phyloP scores from a whole-genome alignment of 768 basidiomycete genomes.

The Tephrocybe sp. region DNA sequence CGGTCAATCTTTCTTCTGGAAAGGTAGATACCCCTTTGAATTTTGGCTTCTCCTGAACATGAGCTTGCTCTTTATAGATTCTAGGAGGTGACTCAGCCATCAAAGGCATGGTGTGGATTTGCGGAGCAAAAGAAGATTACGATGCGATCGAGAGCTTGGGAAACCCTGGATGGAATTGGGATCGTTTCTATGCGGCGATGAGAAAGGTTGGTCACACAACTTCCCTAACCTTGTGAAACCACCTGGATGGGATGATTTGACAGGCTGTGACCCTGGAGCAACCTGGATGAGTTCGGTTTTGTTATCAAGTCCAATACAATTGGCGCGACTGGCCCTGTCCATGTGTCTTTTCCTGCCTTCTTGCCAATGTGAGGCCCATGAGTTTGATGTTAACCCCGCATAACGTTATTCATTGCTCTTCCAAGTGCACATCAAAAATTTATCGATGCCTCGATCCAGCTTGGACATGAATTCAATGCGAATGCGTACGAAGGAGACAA shows the following conservation, averaged over 20 bases:
- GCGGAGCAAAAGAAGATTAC: constrained; percentile 28
- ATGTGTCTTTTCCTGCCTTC: constrained; percentile 27
- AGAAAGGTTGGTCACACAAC: constrained; percentile 22
- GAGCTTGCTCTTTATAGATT: constrained; percentile 16
- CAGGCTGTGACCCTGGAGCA: constrained; percentile 26
- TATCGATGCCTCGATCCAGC: constrained; percentile 26
- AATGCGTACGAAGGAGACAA: constrained; percentile 28
- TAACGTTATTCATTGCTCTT: background rate
- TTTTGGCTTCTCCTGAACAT: background rate
- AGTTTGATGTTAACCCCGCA: background rate
- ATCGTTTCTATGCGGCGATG: constrained; percentile 30
- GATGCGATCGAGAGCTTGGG: constrained; percentile 26
- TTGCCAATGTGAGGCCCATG: constrained; percentile 24
- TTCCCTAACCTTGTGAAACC: background rate
- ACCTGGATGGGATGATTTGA: background rate
- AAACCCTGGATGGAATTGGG: constrained; percentile 34
- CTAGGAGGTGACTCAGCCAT: constrained; percentile 34
- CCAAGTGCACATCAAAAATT: constrained; percentile 27
- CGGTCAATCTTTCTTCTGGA: constrained; percentile 26
- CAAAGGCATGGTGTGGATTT: constrained; percentile 33
- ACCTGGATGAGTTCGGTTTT: constrained; percentile 24
- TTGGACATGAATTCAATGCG: constrained; percentile 28
- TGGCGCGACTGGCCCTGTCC: constrained; percentile 24
- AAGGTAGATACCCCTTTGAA: constrained; percentile 20
- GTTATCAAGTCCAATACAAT: constrained; percentile 19